phyloP scores from a whole-genome alignment of 345 rosid genomes.

The Salix brachista region DNA sequence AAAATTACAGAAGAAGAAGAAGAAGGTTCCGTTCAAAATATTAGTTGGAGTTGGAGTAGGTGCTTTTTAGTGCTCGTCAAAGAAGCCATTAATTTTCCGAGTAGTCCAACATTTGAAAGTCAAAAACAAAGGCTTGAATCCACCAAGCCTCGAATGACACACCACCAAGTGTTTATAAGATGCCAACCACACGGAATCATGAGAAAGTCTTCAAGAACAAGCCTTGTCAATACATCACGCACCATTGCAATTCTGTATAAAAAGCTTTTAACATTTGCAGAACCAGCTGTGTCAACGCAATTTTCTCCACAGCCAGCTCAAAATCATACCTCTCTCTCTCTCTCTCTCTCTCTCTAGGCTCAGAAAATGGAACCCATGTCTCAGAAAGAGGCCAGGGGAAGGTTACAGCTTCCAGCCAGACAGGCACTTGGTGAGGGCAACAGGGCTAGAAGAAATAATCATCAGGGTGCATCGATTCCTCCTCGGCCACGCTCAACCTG shows the following conservation, averaged over 20 bases:
- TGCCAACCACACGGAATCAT: neutral
- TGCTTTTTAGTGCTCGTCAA: neutral
- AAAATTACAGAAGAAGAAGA: neutral
- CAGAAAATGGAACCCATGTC: slow-evolving; percentile 5
- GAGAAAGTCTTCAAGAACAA: neutral
- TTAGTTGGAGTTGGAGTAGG: neutral
- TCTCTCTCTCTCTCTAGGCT: neutral
- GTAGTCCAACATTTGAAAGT: neutral
- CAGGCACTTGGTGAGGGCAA: neutral
- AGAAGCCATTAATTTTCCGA: neutral
- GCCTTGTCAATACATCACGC: neutral
- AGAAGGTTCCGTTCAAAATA: neutral
- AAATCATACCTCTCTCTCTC: neutral
- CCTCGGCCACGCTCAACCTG: slow-evolving; percentile 10
- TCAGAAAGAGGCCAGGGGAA: neutral
- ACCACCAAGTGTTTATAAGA: neutral
- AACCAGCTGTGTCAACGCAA: neutral
- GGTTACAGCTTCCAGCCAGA: neutral
- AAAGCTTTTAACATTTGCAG: neutral
- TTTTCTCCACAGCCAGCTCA: neutral
- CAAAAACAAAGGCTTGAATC: neutral
- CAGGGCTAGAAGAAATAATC: slow-evolving; percentile 1
- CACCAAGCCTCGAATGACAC: neutral
- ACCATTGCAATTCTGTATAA: neutral
- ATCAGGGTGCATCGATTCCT: neutral